Base-by-base conservation (phyloP, 495 filamentous ascomycete species). In the Neurospora tetraspora region DNA sequence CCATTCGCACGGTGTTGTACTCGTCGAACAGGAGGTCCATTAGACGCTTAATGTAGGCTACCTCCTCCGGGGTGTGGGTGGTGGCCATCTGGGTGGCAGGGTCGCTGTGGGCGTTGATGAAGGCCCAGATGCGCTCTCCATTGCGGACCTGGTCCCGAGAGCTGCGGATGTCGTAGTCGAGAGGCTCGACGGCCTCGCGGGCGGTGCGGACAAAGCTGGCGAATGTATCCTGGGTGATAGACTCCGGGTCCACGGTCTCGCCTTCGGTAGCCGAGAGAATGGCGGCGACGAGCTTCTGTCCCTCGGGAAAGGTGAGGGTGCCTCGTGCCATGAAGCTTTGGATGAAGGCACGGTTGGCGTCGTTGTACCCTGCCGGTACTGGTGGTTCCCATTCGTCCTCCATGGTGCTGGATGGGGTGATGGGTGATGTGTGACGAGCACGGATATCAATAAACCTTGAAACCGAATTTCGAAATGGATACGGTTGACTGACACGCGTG, bases 1-100 rank as follows among this genome's bases (percentile, higher is more conserved):
- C 95, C 72, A 88, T 88, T 2, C 88, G 82, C 31, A 81, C 82
- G 0, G 90, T 93, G 76, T 98, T 98, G 78, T 94, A 88, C 5
- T 86, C 90, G 68, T 94, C 92, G 78, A 98, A 98, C 90, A 99
- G 97, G 74, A 87, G 89, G 80, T 98, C 95, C 0, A 99, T 89
- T 18, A 98, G 78, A 1, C 96, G 84, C 82, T 96, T 94, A 71
- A 98, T 86, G 80, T 91, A 99, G 12, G 92, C 88, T 42, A 98
- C 93, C 82, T 98, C 94, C 72, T 98, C 96, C 23, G 92, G 82
- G 0, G 89, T 84, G 78, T 90, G 90, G 0, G 86, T 88, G 1
- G 96, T 98, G n/a, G 93, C 93, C 34, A 97, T 85, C 79, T 97
- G 94, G 2, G 92, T 96, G 12, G 93, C 77, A 1, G 90, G 83